These are phyloP conservation scores for Paraglomus occultum DNA, from an alignment of 192 early-diverging fungal species.

Conservation along the genomic window DNA sequence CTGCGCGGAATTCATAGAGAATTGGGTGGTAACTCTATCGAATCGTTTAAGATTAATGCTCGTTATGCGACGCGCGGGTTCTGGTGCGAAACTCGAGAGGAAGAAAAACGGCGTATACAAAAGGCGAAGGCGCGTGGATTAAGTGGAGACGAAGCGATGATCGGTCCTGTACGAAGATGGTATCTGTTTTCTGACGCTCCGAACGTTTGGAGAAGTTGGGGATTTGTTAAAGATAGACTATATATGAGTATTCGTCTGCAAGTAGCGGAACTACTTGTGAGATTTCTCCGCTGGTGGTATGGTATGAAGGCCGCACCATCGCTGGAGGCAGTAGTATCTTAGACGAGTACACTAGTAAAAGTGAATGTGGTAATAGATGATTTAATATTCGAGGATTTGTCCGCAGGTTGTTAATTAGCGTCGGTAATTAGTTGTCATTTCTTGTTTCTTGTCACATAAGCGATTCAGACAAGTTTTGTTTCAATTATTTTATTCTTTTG, in stretches of 20 bases:
- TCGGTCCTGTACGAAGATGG: slow-evolving; percentile 42
- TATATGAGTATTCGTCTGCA: slow-evolving; percentile 37
- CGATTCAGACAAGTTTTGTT: no score
- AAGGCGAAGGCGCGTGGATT: slow-evolving; percentile 30
- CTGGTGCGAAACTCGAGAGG: slow-evolving; percentile 49
- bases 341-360: not conserved
- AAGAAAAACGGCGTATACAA: slow-evolving; percentile 30
- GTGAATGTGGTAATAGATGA: no score
- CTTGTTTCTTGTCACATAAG: no score
- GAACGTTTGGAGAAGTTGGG: slow-evolving; percentile 34
- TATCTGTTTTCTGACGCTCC: slow-evolving; percentile 46
- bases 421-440: no score
- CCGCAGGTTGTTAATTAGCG: no score
- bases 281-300: slow-evolving; percentile 44
- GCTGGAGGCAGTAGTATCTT: not conserved
- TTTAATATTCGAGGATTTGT: no score
- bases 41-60: slow-evolving; percentile 49
- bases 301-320: not conserved
- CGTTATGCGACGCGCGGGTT: slow-evolving; percentile 42
- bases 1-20: slow-evolving; percentile 50
- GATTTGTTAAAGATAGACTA: slow-evolving; percentile 38
- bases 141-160: slow-evolving; percentile 31
- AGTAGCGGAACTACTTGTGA: slow-evolving; percentile 33
- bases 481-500: no score
- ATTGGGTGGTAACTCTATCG: slow-evolving; percentile 46